Evolutionary conservation across 805 yeast genomes (phyloP).

Genomic region (Candida sanyiensis): DNA sequence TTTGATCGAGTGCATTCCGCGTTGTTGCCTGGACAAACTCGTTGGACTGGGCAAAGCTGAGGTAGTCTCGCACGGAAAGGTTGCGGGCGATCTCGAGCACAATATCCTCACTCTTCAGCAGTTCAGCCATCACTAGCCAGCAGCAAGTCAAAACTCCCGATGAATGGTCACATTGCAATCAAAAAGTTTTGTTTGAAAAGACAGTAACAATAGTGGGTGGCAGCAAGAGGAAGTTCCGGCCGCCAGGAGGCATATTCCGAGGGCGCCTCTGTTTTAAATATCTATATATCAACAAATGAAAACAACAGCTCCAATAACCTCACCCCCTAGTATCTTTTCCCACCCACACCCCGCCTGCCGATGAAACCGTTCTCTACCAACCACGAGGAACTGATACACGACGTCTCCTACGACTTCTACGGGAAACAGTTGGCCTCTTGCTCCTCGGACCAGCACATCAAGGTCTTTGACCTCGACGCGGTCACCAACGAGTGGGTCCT

Average conservation of each 20-base stretch:
- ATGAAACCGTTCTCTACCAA: conserved; percentile 80
- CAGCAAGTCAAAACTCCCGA: background rate
- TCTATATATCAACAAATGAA: too few species aligned
- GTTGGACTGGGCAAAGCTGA: conserved; percentile 12
- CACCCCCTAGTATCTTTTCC: too few species aligned
- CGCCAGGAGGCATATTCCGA: background rate
- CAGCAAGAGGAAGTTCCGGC: background rate
- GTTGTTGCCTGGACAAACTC: conserved; percentile 9
- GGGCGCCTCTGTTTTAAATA: too few species aligned
- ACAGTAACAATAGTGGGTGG: background rate
- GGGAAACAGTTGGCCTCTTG: conserved; percentile 92
- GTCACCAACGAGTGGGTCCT: conserved; percentile 70
- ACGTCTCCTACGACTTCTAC: conserved; percentile 86
- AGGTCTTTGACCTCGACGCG: conserved; percentile 74
- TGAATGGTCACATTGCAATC: too few species aligned
- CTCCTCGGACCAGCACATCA: conserved; percentile 89
- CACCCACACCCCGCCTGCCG: too few species aligned
- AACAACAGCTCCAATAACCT: background rate
- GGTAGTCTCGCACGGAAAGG: conserved; percentile 19
- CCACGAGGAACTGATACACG: conserved; percentile 90
- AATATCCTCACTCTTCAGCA: conserved; percentile 1
- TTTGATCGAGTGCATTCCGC: conserved; percentile 3
- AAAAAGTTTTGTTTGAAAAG: background rate
- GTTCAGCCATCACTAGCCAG: conserved; percentile 1
- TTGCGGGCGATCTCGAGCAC: conserved; percentile 11